phyloP scores from a whole-genome alignment of 192 early-diverging fungal species.

The Coemansia umbellata region DNA sequence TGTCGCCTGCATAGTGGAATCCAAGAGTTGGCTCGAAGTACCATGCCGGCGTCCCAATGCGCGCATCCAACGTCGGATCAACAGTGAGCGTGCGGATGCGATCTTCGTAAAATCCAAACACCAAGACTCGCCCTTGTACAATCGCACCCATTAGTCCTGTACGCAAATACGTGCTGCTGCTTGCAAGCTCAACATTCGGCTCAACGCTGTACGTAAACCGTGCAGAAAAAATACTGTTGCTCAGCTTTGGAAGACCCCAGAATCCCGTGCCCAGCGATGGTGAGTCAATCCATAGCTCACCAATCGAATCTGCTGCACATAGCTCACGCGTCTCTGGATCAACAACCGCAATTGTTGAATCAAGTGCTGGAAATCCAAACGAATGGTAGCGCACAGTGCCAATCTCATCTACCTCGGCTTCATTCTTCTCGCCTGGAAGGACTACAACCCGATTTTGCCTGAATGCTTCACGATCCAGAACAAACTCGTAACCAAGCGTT shows the following conservation, averaged over 20 bases:
- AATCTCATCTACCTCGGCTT: conserved; percentile 21
- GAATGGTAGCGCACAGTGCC: conserved; percentile 43
- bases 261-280: conserved; percentile 70
- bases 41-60: conserved; percentile 8
- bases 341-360: conserved; percentile 68
- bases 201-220: conserved; percentile 31
- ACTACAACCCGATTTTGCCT: conserved; percentile 59
- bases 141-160: conserved; percentile 72
- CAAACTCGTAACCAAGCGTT: conserved; percentile 45
- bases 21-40: conserved; percentile 28
- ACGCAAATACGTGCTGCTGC: conserved; percentile 65
- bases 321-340: conserved; percentile 77
- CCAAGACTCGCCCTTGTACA: conserved; percentile 65
- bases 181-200: conserved; percentile 7
- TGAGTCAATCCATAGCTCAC: conserved; percentile 83
- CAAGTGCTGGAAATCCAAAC: conserved; percentile 40
- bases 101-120: conserved; percentile 77
- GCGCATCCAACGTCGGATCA: conserved; percentile 1
- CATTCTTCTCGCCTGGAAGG: conserved; percentile 31
- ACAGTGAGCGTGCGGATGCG: conserved; percentile 58
- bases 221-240: conserved; percentile 69
- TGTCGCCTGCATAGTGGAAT: conserved; percentile 45
- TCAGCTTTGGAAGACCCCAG: conserved; percentile 73
- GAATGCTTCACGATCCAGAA: conserved; percentile 67
- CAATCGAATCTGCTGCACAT: conserved; percentile 68